A percentile compares a stretch with the other conserved stretches of the same genome.
phyloP scores from a whole-genome alignment of 2,329 filamentous ascomycete genomes.

The Anthostomella pinea region DNA sequence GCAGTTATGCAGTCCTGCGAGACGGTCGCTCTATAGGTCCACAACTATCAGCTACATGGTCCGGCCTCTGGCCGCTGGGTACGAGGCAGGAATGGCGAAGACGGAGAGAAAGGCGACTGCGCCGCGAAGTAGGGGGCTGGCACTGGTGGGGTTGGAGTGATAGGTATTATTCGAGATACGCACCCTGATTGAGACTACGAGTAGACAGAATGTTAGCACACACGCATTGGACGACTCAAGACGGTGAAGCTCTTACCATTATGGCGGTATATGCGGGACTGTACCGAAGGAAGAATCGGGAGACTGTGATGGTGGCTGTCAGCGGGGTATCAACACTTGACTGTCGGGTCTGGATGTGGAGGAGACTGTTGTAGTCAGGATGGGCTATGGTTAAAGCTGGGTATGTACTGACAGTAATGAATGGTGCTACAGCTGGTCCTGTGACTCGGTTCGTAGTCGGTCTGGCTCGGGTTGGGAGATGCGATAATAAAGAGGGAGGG shows the following conservation, averaged over 20 bases:
- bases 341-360: slow-evolving; percentile 3
- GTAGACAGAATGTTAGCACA: slow-evolving; percentile 21
- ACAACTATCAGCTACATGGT: slow-evolving; percentile 2
- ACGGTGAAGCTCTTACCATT: slow-evolving; percentile 27
- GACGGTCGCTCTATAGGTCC: slow-evolving; percentile 61
- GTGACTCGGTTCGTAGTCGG: slow-evolving; percentile 15
- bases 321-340: slow-evolving; percentile 21
- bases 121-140: slow-evolving; percentile 9
- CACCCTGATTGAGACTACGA: slow-evolving; percentile 67
- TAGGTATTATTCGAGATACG: slow-evolving; percentile 42
- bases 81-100: background rate
- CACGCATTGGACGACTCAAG: slow-evolving; percentile 5
- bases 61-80: background rate
- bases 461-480: slow-evolving; percentile 12
- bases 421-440: slow-evolving; percentile 8
- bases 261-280: slow-evolving; percentile 20
- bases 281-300: slow-evolving; percentile 21
- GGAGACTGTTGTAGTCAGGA: slow-evolving; percentile 8
- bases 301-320: slow-evolving; percentile 26
- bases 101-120: slow-evolving; percentile 7
- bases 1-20: slow-evolving; percentile 66
- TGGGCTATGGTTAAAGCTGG: background rate
- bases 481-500: slow-evolving; percentile 12
- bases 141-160: slow-evolving; percentile 14
- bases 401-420: slow-evolving; percentile 9